Conservation (phyloP, 1,284 basidiomycete species). For the Microbotryum saponariae region DNA sequence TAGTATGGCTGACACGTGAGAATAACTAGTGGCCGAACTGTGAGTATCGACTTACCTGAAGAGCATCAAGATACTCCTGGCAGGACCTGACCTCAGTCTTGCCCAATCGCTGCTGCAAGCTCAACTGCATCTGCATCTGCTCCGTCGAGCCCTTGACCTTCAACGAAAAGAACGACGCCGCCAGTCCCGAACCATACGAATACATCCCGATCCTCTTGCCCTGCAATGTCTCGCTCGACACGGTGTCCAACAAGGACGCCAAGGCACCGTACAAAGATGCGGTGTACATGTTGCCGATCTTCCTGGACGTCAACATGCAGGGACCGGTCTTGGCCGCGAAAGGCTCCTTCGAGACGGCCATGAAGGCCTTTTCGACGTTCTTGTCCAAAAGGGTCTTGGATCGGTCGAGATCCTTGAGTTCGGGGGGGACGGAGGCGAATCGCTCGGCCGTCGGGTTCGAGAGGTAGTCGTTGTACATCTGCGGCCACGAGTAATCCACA, state of each 20-base stretch:
- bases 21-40: too few relatives aligned
- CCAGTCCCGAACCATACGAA: conserved; percentile 88
- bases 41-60: conserved; percentile 50
- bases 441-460: conserved; percentile 62
- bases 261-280: conserved; percentile 93
- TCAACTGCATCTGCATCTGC: conserved; percentile 72
- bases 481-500: background rate
- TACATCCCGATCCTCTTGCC: conserved; percentile 84
- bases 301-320: conserved; percentile 69
- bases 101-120: conserved; percentile 79
- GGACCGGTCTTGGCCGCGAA: conserved; percentile 68
- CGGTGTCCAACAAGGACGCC: conserved; percentile 66
- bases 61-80: conserved; percentile 69
- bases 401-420: conserved; percentile 60
- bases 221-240: conserved; percentile 57
- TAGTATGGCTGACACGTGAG: background rate
- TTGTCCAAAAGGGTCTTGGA: conserved; percentile 81
- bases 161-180: conserved; percentile 81
- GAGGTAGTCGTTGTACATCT: conserved; percentile 84
- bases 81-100: conserved; percentile 86
- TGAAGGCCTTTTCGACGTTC: conserved; percentile 88
- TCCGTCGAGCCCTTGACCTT: conserved; percentile 76
- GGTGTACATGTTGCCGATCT: conserved; percentile 98
- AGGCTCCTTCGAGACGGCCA: conserved; percentile 59
- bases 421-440: conserved; percentile 67